Conservation (phyloP, 768 basidiomycete genomes). For the Rhizopogon vesiculosus region DNA sequence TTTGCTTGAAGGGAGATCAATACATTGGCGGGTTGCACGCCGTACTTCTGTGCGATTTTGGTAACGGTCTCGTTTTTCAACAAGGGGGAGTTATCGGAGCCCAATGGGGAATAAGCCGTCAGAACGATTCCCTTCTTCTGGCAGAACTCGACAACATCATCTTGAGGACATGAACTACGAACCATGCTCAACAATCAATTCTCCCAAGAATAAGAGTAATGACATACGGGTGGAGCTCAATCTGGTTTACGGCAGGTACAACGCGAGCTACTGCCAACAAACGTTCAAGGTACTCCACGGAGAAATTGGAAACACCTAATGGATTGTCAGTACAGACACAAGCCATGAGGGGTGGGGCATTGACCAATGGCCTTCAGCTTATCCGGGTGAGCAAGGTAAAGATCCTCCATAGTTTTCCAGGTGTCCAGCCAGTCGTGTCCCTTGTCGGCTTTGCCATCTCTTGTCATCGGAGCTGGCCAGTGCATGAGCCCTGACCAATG, state of each 20-base stretch:
- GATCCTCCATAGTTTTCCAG: conserved; percentile 73
- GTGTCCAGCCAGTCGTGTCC: conserved; percentile 65
- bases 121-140: conserved; percentile 58
- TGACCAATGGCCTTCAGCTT: conserved; percentile 77
- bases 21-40: conserved; percentile 57
- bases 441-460: conserved; percentile 49
- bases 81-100: conserved; percentile 66
- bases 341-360: not conserved
- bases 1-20: conserved; percentile 74
- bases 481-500: conserved; percentile 60
- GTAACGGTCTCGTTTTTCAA: conserved; percentile 54
- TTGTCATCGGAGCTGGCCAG: conserved; percentile 76
- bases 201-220: not conserved
- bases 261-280: conserved; percentile 51
- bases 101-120: conserved; percentile 79
- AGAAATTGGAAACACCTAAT: conserved; percentile 67
- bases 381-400: conserved; percentile 59
- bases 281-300: conserved; percentile 55
- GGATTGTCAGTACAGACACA: not conserved
- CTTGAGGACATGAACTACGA: conserved; percentile 56
- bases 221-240: conserved; percentile 68
- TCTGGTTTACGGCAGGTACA: conserved; percentile 76
- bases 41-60: conserved; percentile 59
- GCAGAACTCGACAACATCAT: conserved; percentile 62
- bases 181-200: not conserved